Conservation (phyloP, 192 early-diverging fungal genomes). For the Backusella luteola region DNA sequence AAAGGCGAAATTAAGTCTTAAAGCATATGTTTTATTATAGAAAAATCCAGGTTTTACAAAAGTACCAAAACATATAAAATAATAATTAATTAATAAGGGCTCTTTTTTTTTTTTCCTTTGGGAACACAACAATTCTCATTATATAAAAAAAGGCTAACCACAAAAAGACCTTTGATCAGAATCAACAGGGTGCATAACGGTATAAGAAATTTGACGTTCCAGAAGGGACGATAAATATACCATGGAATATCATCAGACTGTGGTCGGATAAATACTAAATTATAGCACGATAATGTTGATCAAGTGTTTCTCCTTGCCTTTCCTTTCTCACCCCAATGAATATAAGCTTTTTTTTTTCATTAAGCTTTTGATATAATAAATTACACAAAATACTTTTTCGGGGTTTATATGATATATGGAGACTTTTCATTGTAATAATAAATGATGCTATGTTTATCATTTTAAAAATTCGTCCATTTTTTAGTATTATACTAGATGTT, state of each 20-base stretch:
- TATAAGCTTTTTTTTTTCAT: neutral
- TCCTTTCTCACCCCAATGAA: neutral
- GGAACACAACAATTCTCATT: neutral
- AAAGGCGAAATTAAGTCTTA: neutral
- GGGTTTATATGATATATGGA: neutral
- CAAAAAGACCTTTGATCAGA: neutral
- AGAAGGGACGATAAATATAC: neutral
- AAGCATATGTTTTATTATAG: neutral
- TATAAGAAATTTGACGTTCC: neutral
- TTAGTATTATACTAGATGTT: neutral
- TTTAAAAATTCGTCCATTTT: neutral
- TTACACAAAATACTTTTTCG: neutral
- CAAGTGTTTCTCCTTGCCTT: neutral
- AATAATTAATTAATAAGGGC: neutral
- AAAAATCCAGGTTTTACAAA: neutral
- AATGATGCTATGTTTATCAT: neutral
- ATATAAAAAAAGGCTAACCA: neutral
- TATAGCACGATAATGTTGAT: neutral
- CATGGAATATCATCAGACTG: neutral
- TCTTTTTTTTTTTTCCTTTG: neutral
- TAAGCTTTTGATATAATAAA: neutral
- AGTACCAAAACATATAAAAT: neutral
- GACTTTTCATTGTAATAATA: neutral
- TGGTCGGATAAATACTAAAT: neutral
- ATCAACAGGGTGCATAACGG: neutral